Evolutionary conservation across 2,329 filamentous ascomycete genomes (phyloP).

Genomic region (Hymenoscyphus infarciens): DNA sequence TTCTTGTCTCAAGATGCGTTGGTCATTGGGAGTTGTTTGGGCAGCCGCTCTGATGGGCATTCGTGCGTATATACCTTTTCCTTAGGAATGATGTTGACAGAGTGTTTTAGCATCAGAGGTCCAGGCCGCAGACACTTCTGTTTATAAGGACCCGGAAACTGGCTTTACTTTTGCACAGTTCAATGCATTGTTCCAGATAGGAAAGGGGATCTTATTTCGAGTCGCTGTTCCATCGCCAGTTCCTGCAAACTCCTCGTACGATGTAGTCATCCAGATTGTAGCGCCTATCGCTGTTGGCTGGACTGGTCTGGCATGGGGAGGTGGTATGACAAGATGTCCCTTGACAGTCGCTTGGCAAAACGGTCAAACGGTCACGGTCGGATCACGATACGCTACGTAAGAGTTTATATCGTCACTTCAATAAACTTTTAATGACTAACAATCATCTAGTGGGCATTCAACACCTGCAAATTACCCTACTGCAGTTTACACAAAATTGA

Average conservation of each 20-base stretch:
- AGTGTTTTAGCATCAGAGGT: background rate
- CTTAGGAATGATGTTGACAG: background rate
- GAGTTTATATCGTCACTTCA: background rate
- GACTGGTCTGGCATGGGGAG: constrained; percentile 20
- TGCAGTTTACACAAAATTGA: constrained; percentile 15
- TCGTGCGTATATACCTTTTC: constrained; percentile 10
- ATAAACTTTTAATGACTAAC: background rate
- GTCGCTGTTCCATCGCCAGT: constrained; percentile 18
- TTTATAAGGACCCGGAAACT: constrained; percentile 16
- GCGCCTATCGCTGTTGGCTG: constrained; percentile 19
- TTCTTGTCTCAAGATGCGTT: constrained; percentile 18
- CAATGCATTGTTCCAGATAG: constrained; percentile 14
- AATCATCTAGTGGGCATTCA: background rate
- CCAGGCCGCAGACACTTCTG: constrained; percentile 14
- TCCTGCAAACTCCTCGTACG: constrained; percentile 10
- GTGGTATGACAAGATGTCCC: constrained; percentile 17
- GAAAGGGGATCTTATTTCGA: constrained; percentile 10
- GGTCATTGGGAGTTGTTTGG: constrained; percentile 13
- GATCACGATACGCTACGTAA: constrained; percentile 17
- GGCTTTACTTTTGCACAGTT: constrained; percentile 20
- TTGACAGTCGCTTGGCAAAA: constrained; percentile 18
- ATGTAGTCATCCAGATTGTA: constrained; percentile 18
- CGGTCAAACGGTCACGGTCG: constrained; percentile 11
- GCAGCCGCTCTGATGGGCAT: constrained; percentile 12
- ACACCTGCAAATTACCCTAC: constrained; percentile 11